A percentile compares a stretch with the other conserved stretches of the same genome.
Conservation (phyloP, 2,329 filamentous ascomycete species). For the Zelopaecilomyces penicillatus region DNA sequence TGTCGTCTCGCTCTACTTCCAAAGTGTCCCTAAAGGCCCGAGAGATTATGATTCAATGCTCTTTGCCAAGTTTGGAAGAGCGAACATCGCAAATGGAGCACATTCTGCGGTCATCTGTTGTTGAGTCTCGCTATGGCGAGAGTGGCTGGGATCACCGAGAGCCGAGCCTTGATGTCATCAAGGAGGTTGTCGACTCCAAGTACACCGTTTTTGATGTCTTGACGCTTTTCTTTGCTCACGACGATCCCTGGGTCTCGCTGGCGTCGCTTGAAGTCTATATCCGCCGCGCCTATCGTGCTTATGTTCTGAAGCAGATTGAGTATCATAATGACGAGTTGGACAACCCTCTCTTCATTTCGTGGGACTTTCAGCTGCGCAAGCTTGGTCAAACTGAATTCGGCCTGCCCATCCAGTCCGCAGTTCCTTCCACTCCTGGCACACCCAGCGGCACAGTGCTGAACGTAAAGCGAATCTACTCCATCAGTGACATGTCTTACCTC, state of each 20-base stretch:
- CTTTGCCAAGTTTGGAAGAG: constrained; percentile 91
- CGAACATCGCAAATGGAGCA: constrained; percentile 96
- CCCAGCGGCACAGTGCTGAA: constrained; percentile 49
- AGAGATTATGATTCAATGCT: constrained; percentile 95
- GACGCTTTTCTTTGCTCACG: constrained; percentile 88
- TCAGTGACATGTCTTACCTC: constrained; percentile 93
- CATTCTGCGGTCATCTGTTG: constrained; percentile 88
- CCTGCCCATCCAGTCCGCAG: constrained; percentile 67
- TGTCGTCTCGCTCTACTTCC: constrained; percentile 69
- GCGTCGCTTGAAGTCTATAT: constrained; percentile 95
- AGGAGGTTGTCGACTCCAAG: constrained; percentile 97
- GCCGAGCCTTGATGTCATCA: constrained; percentile 81
- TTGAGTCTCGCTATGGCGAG: constrained; percentile 96
- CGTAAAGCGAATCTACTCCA: constrained; percentile 82
- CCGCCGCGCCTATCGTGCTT: constrained; percentile 92
- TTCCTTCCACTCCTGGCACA: constrained; percentile 76
- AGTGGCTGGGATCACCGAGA: constrained; percentile 94
- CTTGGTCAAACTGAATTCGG: constrained; percentile 88
- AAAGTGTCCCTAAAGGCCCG: constrained; percentile 97
- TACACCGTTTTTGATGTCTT: constrained; percentile 97
- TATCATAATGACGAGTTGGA: constrained; percentile 74
- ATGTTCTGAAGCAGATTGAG: constrained; percentile 79
- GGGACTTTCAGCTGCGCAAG: constrained; percentile 94
- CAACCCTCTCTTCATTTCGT: constrained; percentile 68
- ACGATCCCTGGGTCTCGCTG: constrained; percentile 87